Conservation (phyloP, 495 filamentous ascomycete species). For the Aspergillus steynii region DNA sequence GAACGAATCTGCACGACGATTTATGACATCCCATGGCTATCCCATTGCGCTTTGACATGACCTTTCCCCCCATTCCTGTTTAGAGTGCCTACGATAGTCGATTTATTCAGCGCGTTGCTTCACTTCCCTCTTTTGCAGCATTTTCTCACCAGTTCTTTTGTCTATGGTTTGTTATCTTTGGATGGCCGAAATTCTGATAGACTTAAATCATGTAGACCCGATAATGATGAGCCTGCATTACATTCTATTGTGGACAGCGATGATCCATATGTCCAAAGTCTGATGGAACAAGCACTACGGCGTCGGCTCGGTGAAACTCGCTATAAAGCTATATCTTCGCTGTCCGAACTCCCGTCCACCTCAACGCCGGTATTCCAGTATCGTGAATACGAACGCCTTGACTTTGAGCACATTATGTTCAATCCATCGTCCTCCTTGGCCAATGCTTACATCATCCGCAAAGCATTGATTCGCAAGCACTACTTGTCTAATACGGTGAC, state of each 20-base stretch:
- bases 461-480: constrained; percentile 96
- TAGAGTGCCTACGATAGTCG: constrained; percentile 35
- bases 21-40: constrained; percentile 24
- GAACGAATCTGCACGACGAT: constrained; percentile 26
- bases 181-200: constrained; percentile 42
- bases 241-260: constrained; percentile 82
- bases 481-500: constrained; percentile 78
- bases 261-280: constrained; percentile 80
- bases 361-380: constrained; percentile 70
- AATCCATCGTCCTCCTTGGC: constrained; percentile 60
- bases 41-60: background rate
- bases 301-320: constrained; percentile 53
- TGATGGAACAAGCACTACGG: constrained; percentile 71
- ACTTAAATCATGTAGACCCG: constrained; percentile 39
- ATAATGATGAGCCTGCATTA: constrained; percentile 43
- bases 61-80: constrained; percentile 1
- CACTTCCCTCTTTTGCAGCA: constrained; percentile 14
- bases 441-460: constrained; percentile 91
- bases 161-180: constrained; percentile 7
- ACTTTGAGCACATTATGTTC: constrained; percentile 70
- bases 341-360: constrained; percentile 43
- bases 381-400: constrained; percentile 79
- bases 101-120: constrained; percentile 22
- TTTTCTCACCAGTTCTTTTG: constrained; percentile 12
- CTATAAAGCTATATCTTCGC: constrained; percentile 46